phyloP scores from a whole-genome alignment of 2,329 filamentous ascomycete species.

The Fusarium sp. region DNA sequence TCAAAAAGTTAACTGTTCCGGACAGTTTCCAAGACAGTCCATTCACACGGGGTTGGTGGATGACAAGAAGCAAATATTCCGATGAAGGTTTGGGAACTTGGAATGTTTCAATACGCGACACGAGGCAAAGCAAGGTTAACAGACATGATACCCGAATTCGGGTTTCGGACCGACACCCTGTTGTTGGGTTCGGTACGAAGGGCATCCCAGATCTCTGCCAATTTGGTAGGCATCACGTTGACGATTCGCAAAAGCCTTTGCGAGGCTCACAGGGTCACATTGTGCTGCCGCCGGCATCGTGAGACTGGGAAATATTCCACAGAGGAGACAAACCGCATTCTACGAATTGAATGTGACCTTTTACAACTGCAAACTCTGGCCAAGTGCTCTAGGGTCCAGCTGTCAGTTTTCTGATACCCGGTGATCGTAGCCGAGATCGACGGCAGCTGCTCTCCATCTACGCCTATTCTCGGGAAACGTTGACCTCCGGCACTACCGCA shows the following conservation, averaged over 20 bases:
- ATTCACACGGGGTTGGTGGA: slow-evolving; percentile 28
- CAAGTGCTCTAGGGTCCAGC: slow-evolving; percentile 1
- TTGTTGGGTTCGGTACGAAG: slow-evolving; percentile 2
- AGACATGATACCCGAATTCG: slow-evolving; percentile 8
- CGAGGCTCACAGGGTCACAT: neutral
- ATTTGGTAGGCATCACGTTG: too few species aligned
- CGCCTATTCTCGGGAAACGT: slow-evolving; percentile 16
- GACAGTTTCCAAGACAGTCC: slow-evolving; percentile 34
- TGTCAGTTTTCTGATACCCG: slow-evolving; percentile 8
- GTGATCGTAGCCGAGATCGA: slow-evolving; percentile 40
- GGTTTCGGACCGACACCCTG: slow-evolving; percentile 7
- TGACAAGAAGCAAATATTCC: slow-evolving; percentile 19
- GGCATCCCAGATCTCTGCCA: neutral
- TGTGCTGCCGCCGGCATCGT: neutral
- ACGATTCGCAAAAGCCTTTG: neutral
- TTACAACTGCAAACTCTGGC: neutral
- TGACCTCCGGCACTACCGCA: neutral
- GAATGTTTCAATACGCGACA: slow-evolving; percentile 19
- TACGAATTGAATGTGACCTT: neutral
- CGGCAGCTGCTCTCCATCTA: slow-evolving; percentile 11
- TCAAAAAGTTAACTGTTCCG: slow-evolving; percentile 29
- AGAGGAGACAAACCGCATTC: neutral
- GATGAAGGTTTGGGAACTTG: slow-evolving; percentile 22
- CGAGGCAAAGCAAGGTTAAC: slow-evolving; percentile 16
- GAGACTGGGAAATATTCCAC: neutral